Conservation (phyloP, 192 early-diverging fungal species). For the Helicostylum pulchrum region DNA sequence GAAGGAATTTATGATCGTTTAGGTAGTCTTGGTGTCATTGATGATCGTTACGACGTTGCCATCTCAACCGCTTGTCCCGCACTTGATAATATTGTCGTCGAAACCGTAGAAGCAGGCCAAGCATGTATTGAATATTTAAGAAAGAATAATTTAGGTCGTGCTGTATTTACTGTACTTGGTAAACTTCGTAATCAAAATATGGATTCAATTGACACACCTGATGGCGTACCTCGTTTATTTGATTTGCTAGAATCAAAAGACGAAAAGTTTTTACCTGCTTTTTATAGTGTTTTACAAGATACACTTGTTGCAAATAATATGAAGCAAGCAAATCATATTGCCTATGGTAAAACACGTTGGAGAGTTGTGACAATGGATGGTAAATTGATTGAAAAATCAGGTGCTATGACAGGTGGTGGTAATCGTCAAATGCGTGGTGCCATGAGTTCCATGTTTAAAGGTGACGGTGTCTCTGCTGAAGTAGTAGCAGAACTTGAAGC, state of each 20-base stretch:
- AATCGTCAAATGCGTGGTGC: constrained; percentile 69
- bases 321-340: constrained; percentile 82
- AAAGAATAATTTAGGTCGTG: constrained; percentile 82
- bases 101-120: constrained; percentile 81
- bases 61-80: constrained; percentile 85
- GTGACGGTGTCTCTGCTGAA: constrained; percentile 52
- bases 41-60: constrained; percentile 92
- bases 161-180: constrained; percentile 77
- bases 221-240: constrained; percentile 82
- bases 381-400: constrained; percentile 84
- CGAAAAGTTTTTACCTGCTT: constrained; percentile 69
- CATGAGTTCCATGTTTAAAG: constrained; percentile 79
- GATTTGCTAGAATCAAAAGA: constrained; percentile 83
- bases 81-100: constrained; percentile 89
- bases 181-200: constrained; percentile 59
- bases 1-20: constrained; percentile 80
- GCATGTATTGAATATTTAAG: constrained; percentile 88
- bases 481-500: constrained; percentile 55
- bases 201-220: constrained; percentile 59
- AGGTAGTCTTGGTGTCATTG: constrained; percentile 95
- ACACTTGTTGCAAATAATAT: constrained; percentile 86
- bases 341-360: constrained; percentile 78
- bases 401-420: constrained; percentile 94
- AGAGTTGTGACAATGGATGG: constrained; percentile 94
- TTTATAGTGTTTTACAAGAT: constrained; percentile 82